Conservation (phyloP, 257 asterid species). For the Salvia miltiorrhiza region DNA sequence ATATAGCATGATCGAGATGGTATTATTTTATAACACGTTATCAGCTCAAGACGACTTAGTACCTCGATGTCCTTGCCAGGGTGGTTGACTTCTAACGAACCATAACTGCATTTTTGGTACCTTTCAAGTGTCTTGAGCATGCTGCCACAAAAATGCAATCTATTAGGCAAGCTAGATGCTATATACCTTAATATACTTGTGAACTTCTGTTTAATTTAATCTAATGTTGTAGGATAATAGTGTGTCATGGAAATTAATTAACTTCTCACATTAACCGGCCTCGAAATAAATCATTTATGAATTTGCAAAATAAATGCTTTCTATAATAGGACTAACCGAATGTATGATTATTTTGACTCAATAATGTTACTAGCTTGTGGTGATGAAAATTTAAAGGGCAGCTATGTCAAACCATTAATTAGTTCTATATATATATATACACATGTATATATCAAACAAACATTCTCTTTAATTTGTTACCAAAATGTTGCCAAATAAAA, state of each 20-base stretch:
- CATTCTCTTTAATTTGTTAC: too few species aligned
- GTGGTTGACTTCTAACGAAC: constrained; percentile 65
- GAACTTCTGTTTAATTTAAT: not conserved
- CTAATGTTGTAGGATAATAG: not conserved
- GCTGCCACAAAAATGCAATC: constrained; percentile 33
- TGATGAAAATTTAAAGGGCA: not conserved
- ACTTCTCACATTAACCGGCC: not conserved
- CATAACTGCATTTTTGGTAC: constrained; percentile 91
- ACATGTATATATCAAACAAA: not conserved
- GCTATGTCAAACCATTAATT: not conserved
- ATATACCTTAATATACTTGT: not conserved
- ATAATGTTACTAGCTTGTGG: not conserved
- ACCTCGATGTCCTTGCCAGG: constrained; percentile 76
- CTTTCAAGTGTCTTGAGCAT: constrained; percentile 91
- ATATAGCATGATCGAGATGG: not conserved
- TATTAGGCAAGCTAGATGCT: not conserved
- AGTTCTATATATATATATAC: not conserved
- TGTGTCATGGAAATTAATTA: not conserved
- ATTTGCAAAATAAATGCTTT: not conserved
- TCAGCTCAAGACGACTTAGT: not conserved
- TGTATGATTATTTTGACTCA: not conserved
- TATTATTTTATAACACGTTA: not conserved
- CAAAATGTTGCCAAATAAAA: too few species aligned
- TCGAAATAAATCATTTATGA: not conserved
- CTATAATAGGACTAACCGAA: not conserved